Conservation (phyloP, 306 rosid genomes). For the Canavalia ensiformis region DNA sequence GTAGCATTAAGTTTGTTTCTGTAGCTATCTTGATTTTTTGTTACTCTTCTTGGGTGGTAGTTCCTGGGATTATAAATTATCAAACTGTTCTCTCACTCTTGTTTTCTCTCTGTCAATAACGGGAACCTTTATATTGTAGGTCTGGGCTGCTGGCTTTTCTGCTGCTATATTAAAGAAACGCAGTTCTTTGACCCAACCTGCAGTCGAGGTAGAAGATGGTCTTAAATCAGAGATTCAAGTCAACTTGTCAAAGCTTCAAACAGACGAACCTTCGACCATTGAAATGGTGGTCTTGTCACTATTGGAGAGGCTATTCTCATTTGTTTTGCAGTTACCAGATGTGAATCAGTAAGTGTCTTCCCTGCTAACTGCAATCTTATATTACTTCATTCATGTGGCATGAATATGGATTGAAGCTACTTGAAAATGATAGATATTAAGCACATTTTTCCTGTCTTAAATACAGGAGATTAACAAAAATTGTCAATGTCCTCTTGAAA, state of each 20-base stretch:
- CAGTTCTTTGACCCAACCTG: conserved; percentile 56
- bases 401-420: not conserved
- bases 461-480: conserved; percentile 75
- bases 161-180: conserved; percentile 79
- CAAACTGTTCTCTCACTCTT: conserved; percentile 21
- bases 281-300: conserved; percentile 66
- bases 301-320: conserved; percentile 74
- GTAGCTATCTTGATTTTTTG: not conserved
- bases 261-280: conserved; percentile 52
- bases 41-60: conserved; percentile 23
- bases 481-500: conserved; percentile 59
- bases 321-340: conserved; percentile 67
- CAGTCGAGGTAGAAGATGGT: conserved; percentile 41
- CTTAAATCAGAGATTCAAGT: conserved; percentile 47
- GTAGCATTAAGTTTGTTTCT: not conserved
- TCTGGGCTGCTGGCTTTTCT: conserved; percentile 95
- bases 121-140: conserved; percentile 55
- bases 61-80: not conserved
- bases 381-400: conserved; percentile 14
- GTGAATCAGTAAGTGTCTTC: conserved; percentile 63
- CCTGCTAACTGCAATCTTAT: not conserved
- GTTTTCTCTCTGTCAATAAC: conserved; percentile 18
- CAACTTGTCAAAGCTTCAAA: conserved; percentile 52
- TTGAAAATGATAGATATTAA: conserved; percentile 7
- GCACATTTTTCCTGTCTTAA: conserved; percentile 23